Conservation (phyloP, 169 alveolate species). For the Plasmodium ovale region DNA sequence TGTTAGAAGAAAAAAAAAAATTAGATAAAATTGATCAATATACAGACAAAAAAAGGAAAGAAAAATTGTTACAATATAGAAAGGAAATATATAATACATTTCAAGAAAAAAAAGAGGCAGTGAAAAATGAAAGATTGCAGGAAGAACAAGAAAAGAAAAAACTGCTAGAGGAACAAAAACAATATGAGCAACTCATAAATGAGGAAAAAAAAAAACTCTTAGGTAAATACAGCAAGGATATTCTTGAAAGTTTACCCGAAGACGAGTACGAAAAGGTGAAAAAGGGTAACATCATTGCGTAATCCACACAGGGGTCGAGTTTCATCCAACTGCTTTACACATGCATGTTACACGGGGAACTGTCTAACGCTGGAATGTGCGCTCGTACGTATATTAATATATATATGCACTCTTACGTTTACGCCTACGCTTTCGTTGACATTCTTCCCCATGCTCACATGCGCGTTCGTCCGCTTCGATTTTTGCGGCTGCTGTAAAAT, state of each 20-base stretch:
- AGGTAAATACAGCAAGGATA: slow-evolving; percentile 55
- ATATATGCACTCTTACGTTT: too few relatives aligned
- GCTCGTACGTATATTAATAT: too few relatives aligned
- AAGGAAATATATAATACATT: slow-evolving; percentile 66
- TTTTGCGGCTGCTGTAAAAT: too few relatives aligned
- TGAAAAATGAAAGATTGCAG: slow-evolving; percentile 55
- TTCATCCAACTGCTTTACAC: too few relatives aligned
- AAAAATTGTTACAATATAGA: slow-evolving; percentile 60
- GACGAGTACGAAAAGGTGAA: slow-evolving; percentile 42
- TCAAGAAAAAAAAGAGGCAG: slow-evolving; percentile 62
- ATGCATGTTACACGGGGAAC: too few relatives aligned
- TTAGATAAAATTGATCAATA: slow-evolving; percentile 71
- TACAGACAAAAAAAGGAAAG: slow-evolving; percentile 69
- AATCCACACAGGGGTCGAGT: not conserved
- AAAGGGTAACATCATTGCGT: slow-evolving; percentile 32
- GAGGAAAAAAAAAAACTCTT: slow-evolving; percentile 49
- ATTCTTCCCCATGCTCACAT: too few relatives aligned
- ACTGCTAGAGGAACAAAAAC: slow-evolving; percentile 50
- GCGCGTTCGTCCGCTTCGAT: too few relatives aligned
- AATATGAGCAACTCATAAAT: slow-evolving; percentile 55
- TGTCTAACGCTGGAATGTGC: too few relatives aligned
- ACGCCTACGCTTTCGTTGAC: too few relatives aligned
- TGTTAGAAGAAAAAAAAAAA: slow-evolving; percentile 70
- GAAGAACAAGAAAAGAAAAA: slow-evolving; percentile 55
- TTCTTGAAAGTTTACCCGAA: slow-evolving; percentile 39